Base-by-base conservation (phyloP, 1,284 basidiomycete species). In the Ceratobasidium papillatum region DNA sequence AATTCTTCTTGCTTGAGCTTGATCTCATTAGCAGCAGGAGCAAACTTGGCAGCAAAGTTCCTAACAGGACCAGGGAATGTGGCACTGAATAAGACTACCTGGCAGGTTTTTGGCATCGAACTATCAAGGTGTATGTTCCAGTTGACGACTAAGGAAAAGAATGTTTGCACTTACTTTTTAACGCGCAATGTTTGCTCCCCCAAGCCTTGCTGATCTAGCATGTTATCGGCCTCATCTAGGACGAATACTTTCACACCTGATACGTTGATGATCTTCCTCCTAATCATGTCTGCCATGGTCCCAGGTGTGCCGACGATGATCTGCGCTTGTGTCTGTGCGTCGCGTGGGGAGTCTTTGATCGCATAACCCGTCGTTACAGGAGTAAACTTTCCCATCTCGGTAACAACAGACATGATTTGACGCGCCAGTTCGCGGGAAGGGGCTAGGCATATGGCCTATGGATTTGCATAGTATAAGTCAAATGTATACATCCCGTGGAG, bases 201-300 rank as follows among this genome's bases (percentile, higher is more conserved):
- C 68, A 99, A 84, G 27, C 96, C 95, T 82, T 97, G 95, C 80
- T 95, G 91, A 81, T 97, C 96, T 78, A 99, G 86, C 96, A 99
- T 98, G 83, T 98, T 98, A 84, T 99, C 98, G 38, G 98, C 98
- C 84, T 99, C 98, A 81, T 99, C 98, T 25, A 99, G 86, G 11
- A 99, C 97, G 77, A 99, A 96, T 11, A 98, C 94, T 81, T 94
- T 95, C 81, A 99, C 89, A 47, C 91, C 86, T 68, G 86, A 88
- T 7, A 91, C 85, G 80, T 99, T 94, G 77, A 96, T 88, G 62
- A 92, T 87, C 81, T 85, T 89, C 77, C 88, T 86, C 78, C 88
- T 84, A 77, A 94, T 87, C 81, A 98, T 89, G 82, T 98, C 95
- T 49, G 90, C 88, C 87, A 98, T 91, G 56, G 97, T 99, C 34